Conservation (phyloP, 1,139 yeast genomes). For the Yamadazyma kanchanaburiensis region DNA sequence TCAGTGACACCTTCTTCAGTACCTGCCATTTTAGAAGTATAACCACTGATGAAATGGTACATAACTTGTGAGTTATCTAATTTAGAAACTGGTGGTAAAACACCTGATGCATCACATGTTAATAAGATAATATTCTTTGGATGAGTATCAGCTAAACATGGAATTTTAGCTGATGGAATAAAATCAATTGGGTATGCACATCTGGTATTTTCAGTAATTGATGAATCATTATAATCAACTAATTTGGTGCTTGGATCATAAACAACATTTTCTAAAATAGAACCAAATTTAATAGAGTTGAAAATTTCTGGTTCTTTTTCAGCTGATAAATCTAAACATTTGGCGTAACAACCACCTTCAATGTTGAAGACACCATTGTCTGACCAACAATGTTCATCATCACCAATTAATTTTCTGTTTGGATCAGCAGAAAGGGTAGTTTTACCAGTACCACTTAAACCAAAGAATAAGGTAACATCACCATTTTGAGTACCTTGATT, state of each 20-base stretch:
- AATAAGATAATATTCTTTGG: constrained; percentile 90
- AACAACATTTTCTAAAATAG: constrained; percentile 90
- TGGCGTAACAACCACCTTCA: constrained; percentile 99
- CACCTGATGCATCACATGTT: constrained; percentile 98
- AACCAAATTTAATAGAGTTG: constrained; percentile 91
- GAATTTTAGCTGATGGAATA: constrained; percentile 94
- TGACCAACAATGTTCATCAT: constrained; percentile 99
- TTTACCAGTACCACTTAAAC: constrained; percentile 97
- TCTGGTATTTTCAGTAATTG: constrained; percentile 95
- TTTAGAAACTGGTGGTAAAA: constrained; percentile 94
- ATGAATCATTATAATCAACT: constrained; percentile 80
- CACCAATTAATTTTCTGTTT: constrained; percentile 90
- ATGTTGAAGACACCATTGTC: constrained; percentile 98
- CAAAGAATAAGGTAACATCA: constrained; percentile 92
- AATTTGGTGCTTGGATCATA: constrained; percentile 76
- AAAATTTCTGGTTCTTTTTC: constrained; percentile 98
- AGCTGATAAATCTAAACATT: constrained; percentile 84
- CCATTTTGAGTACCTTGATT: constrained; percentile 79
- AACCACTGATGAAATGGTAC: constrained; percentile 98
- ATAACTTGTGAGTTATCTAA: constrained; percentile 93
- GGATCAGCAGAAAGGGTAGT: constrained; percentile 98
- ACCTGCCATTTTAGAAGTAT: constrained; percentile 99
- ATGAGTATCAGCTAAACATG: constrained; percentile 86
- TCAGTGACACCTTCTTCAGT: constrained; percentile 99
- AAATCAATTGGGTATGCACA: constrained; percentile 98